phyloP scores from a whole-genome alignment of 768 basidiomycete species.

The Lepiota venenata region DNA sequence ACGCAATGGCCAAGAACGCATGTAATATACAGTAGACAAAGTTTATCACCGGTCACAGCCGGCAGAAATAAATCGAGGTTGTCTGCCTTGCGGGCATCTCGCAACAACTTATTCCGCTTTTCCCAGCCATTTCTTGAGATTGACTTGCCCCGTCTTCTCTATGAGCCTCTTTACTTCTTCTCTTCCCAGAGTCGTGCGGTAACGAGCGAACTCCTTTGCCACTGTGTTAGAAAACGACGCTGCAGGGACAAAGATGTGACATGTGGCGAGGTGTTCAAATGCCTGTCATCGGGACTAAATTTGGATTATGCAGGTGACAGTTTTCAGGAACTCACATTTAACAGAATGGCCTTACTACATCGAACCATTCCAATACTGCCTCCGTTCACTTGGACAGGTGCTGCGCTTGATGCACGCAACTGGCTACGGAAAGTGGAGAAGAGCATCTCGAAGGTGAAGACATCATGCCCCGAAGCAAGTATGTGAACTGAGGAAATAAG shows the following conservation, averaged over 20 bases:
- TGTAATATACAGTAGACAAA: no score
- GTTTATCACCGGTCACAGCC: no score
- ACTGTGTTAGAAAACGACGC: constrained; percentile 45
- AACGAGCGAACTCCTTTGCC: constrained; percentile 70
- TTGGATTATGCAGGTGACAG: neutral
- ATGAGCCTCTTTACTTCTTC: constrained; percentile 67
- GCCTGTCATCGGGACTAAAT: constrained; percentile 42
- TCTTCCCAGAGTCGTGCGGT: constrained; percentile 62
- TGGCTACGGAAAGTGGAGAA: constrained; percentile 76
- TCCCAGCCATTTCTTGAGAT: constrained; percentile 74
- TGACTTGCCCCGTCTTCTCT: constrained; percentile 62
- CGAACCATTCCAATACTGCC: constrained; percentile 73
- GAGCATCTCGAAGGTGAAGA: constrained; percentile 91
- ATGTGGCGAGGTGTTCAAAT: constrained; percentile 65
- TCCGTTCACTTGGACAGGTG: constrained; percentile 72
- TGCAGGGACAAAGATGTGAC: constrained; percentile 53
- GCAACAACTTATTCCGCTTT: constrained; percentile 39
- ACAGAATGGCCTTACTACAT: constrained; percentile 60
- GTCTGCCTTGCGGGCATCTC: neutral
- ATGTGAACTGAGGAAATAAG: constrained; percentile 84
- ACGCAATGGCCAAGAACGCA: no score
- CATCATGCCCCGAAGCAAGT: constrained; percentile 69
- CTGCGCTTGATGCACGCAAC: constrained; percentile 65
- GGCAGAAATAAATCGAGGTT: no score
- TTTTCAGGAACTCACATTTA: constrained; percentile 47